Base-by-base conservation (phyloP, 495 filamentous ascomycete species). In the Poronia punctata region DNA sequence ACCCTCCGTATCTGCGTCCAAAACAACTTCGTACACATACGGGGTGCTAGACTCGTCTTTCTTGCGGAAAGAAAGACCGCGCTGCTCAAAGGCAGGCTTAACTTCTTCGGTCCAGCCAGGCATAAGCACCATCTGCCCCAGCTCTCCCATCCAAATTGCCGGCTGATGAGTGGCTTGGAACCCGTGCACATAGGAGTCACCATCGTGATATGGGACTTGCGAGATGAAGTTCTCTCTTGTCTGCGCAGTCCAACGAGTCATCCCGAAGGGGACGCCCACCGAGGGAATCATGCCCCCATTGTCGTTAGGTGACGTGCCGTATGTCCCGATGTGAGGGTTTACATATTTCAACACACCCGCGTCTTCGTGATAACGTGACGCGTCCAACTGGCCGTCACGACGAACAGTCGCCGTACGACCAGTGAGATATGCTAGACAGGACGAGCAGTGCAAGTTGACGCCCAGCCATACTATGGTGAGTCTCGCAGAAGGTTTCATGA, bases 231-330 rank as follows among this genome's bases (percentile, higher is more conserved):
- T 60, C 32, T 60, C 57, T 12, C 57, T 49, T 7, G 54, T 58
- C 43, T 60, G 57, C 4, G 57, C 41, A 0, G 57, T 56, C 57
- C 57, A 60, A 1, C 57, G 54, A 7, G 57, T 60, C 54, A 60
- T 60, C 9, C 57, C 57, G 23, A 60, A 60, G 5, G 57, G 57
- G 3, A 54, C 46, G 2, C 54, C 57, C 8, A 60, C 54, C 11
- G 57, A 60, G 3, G 57, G 57, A 25, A 60, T 58, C 57, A 60
- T 60, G 31, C 57, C 57, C 1, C 57, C 57, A 26, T 55, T 55
- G 27, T 50, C 54, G 19, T 60, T 34, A 0, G 57, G 49, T 7
- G 49, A 50, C n/a, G 35, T 23, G 6, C 57, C 52, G 5, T 45
- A 46, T 12, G 57, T 60, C 12, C 57, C 54, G 20, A 60, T 52